These are phyloP conservation scores for Sarocladium brachiariae DNA, from an alignment of 2,329 filamentous ascomycete species.

Conservation along the genomic window DNA sequence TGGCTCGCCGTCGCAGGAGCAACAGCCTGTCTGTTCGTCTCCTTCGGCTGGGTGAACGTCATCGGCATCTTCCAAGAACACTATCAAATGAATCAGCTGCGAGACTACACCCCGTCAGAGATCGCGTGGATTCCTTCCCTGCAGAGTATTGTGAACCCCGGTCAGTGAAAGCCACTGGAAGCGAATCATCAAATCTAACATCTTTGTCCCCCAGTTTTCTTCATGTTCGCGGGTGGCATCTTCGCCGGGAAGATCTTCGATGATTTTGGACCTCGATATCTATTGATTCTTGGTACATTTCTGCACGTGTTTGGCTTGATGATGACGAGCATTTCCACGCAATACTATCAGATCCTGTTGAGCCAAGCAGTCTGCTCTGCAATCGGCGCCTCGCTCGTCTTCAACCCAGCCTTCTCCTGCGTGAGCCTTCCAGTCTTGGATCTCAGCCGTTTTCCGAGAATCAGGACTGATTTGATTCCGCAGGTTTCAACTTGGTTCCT, in stretches of 20 bases:
- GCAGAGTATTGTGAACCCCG: slow-evolving; percentile 42
- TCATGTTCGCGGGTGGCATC: slow-evolving; percentile 35
- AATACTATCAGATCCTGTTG: slow-evolving; percentile 35
- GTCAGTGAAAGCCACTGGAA: slow-evolving; percentile 19
- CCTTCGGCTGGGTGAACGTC: slow-evolving; percentile 31
- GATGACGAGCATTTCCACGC: slow-evolving; percentile 47
- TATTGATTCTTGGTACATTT: slow-evolving; percentile 46
- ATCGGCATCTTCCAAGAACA: slow-evolving; percentile 52
- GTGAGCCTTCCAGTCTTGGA: no score
- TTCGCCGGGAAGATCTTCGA: slow-evolving; percentile 59
- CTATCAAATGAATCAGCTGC: slow-evolving; percentile 43
- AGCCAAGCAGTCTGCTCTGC: slow-evolving; percentile 31
- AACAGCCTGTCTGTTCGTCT: slow-evolving; percentile 34
- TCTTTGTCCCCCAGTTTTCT: no score
- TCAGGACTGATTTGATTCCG: no score
- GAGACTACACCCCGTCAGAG: slow-evolving; percentile 41
- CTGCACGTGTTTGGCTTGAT: slow-evolving; percentile 56
- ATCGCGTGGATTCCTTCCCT: slow-evolving; percentile 55
- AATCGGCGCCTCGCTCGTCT: slow-evolving; percentile 28
- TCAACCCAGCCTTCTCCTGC: no score
- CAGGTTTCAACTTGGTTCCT: slow-evolving; percentile 28
- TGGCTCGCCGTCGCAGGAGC: slow-evolving; percentile 34
- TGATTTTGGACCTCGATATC: slow-evolving; percentile 50
- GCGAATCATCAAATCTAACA: no score
- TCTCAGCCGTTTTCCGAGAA: no score